Percentiles rank a stretch among this genome's conserved stretches.
Conservation (phyloP, 768 basidiomycete species). For the Crassisporium funariophilum region DNA sequence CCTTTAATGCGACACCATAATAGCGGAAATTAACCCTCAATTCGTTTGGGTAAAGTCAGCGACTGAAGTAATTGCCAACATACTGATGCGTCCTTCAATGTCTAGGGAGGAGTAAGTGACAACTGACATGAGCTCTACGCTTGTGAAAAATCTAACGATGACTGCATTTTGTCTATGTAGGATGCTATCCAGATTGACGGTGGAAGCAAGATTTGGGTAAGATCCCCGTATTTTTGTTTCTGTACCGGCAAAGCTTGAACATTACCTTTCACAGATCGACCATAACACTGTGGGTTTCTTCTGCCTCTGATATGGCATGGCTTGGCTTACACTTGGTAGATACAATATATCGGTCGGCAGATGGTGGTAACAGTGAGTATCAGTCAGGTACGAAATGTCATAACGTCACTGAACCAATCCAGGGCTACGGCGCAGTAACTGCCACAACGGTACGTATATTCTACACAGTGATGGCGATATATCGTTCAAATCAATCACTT, state of each 20-base stretch:
- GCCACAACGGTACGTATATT: conserved; percentile 24
- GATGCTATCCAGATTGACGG: conserved; percentile 28
- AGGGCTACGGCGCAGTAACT: conserved; percentile 25
- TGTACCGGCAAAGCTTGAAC: neutral
- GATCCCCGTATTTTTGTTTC: neutral
- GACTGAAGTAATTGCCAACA: neutral
- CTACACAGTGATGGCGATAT: too few relatives aligned
- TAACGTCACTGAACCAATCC: neutral
- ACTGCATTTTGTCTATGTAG: too few relatives aligned
- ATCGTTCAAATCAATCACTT: neutral
- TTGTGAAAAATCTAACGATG: too few relatives aligned
- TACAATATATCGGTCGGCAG: conserved; percentile 27
- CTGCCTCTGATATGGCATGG: neutral
- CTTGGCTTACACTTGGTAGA: neutral
- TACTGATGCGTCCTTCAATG: neutral
- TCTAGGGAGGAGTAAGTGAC: conserved; percentile 11
- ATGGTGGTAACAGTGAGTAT: conserved; percentile 27
- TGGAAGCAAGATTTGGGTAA: conserved; percentile 28
- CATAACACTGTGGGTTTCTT: conserved; percentile 11
- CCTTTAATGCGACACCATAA: too few relatives aligned
- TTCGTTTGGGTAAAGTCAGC: conserved; percentile 23
- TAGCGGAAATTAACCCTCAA: conserved; percentile 22
- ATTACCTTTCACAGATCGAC: conserved; percentile 9
- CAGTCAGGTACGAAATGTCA: neutral
- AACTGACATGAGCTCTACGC: neutral